These are phyloP conservation scores for Colletotrichum chrysophilum DNA, from an alignment of 2,329 filamentous ascomycete species.

Conservation along the genomic window DNA sequence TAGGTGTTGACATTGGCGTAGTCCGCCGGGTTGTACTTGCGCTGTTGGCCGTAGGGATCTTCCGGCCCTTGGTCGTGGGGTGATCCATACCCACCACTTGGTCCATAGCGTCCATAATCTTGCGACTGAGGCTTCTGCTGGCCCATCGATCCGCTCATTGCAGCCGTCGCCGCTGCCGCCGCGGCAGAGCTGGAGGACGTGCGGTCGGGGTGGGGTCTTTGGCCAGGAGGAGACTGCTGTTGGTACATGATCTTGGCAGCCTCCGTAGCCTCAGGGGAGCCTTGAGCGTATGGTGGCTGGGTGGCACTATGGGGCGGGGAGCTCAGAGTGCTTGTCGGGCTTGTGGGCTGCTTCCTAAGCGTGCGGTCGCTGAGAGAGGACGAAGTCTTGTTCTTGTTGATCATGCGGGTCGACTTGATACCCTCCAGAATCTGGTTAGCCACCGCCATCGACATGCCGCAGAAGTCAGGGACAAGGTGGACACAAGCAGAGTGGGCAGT, in stretches of 20 bases:
- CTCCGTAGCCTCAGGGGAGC: conserved; percentile 59
- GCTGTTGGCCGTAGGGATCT: conserved; percentile 50
- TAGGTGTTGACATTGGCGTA: conserved; percentile 70
- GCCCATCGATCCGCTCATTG: conserved; percentile 57
- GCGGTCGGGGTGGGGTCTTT: conserved; percentile 58
- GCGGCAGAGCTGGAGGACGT: conserved; percentile 57
- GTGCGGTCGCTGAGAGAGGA: conserved; percentile 69
- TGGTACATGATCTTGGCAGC: conserved; percentile 69
- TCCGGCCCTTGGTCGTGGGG: conserved; percentile 28
- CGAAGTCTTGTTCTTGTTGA: conserved; percentile 59
- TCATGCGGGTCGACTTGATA: conserved; percentile 79
- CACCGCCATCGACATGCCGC: conserved; percentile 98
- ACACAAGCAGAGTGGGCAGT: conserved; percentile 92
- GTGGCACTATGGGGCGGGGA: conserved; percentile 26
- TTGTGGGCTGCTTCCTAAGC: conserved; percentile 59
- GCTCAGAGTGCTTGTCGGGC: conserved; percentile 43
- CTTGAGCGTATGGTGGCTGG: conserved; percentile 29
- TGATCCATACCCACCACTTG: conserved; percentile 30
- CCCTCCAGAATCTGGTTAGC: conserved; percentile 93
- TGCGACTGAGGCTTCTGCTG: conserved; percentile 30
- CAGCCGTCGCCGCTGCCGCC: conserved; percentile 60
- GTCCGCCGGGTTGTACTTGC: conserved; percentile 78
- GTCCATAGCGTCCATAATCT: conserved; percentile 39
- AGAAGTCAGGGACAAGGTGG: conserved; percentile 97
- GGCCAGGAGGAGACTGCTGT: conserved; percentile 46